phyloP scores from a whole-genome alignment of 2,329 filamentous ascomycete genomes.

The Aspergillus chevalieri region DNA sequence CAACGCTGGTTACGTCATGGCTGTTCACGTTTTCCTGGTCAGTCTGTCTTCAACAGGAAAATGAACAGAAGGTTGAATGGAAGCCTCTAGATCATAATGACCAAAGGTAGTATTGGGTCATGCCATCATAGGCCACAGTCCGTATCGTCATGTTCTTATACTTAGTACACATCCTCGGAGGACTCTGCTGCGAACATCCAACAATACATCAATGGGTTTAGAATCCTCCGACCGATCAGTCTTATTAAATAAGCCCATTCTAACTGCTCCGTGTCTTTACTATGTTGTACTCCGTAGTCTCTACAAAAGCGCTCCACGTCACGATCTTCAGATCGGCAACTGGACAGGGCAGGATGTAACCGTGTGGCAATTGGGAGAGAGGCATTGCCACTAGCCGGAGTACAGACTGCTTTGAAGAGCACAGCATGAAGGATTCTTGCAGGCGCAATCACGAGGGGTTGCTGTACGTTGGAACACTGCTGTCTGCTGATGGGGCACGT shows the following conservation, averaged over 20 bases:
- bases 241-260: not conserved
- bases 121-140: not conserved
- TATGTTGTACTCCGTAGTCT: not conserved
- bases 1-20: not conserved
- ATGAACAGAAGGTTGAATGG: not conserved
- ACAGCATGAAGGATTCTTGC: too few relatives aligned
- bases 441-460: too few relatives aligned
- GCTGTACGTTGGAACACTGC: too few relatives aligned
- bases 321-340: not conserved
- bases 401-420: too few relatives aligned
- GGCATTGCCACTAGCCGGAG: too few relatives aligned
- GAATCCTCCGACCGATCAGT: too few relatives aligned
- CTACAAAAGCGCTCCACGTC: not conserved
- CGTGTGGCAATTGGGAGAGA: not conserved
- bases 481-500: too few relatives aligned
- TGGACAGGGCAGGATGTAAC: not conserved
- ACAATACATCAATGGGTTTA: not conserved
- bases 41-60: not conserved
- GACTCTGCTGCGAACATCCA: not conserved
- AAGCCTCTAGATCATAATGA: slow-evolving; percentile 1
- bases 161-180: not conserved
- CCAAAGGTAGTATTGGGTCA: not conserved
- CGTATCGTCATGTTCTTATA: not conserved
- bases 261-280: not conserved
- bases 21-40: not conserved